A percentile compares a stretch with the other conserved stretches of the same genome.
These are phyloP conservation scores for Toxicodendron radicans DNA, from an alignment of 345 rosid genomes.

Conservation along the genomic window DNA sequence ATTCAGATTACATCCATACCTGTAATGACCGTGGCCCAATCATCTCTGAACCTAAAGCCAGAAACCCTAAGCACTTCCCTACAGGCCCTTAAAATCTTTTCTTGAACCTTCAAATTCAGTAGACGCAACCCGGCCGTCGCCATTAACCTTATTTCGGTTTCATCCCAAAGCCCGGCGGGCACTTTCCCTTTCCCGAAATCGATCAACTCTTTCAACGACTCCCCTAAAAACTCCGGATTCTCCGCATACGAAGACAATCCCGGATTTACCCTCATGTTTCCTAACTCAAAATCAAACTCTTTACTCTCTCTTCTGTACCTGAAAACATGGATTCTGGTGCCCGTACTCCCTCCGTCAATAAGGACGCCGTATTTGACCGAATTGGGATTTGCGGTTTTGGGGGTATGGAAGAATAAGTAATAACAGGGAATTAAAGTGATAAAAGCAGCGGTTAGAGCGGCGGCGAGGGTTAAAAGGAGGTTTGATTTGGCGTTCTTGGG, in stretches of 20 bases:
- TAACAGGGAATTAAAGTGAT: constrained; percentile 26
- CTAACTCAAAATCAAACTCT: constrained; percentile 45
- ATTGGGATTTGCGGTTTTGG: constrained; percentile 1
- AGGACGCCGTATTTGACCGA: constrained; percentile 45
- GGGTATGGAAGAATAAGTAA: constrained; percentile 28
- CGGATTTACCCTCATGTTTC: constrained; percentile 67
- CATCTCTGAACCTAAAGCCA: constrained; percentile 65
- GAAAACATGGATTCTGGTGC: constrained; percentile 73
- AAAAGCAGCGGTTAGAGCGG: constrained; percentile 24
- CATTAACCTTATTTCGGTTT: constrained; percentile 87
- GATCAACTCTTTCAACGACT: constrained; percentile 57
- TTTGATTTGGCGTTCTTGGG: constrained; percentile 33
- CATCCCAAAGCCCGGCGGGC: constrained; percentile 51
- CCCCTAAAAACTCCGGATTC: constrained; percentile 54
- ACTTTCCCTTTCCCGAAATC: constrained; percentile 62
- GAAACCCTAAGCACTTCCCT: constrained; percentile 57
- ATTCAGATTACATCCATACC: constrained; percentile 34
- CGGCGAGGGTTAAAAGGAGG: constrained; percentile 23
- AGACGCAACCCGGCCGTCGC: constrained; percentile 94
- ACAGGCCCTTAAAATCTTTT: constrained; percentile 53
- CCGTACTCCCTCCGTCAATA: constrained; percentile 89
- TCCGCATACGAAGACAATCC: constrained; percentile 74
- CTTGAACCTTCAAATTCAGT: constrained; percentile 52
- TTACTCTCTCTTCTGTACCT: constrained; percentile 37
- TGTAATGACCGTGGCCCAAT: constrained; percentile 79